Conservation (phyloP, 1,139 yeast genomes). For the Magnusiomyces suaveolens region DNA sequence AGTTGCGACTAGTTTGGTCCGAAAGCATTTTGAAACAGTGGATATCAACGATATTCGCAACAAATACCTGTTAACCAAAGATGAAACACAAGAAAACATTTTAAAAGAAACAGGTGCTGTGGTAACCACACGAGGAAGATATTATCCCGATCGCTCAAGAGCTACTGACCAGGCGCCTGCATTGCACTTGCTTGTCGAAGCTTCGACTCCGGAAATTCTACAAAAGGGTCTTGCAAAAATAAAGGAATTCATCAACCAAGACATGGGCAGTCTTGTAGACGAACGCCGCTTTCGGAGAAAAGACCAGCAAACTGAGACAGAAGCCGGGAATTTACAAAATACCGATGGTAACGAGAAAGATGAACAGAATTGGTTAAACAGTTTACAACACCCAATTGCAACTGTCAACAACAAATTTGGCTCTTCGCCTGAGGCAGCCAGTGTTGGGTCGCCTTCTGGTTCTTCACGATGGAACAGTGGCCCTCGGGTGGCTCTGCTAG, state of each 20-base stretch:
- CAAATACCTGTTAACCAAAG: conserved; percentile 33
- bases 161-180: conserved; percentile 33
- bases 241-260: conserved; percentile 29
- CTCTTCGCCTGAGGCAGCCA: neutral
- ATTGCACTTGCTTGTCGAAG: conserved; percentile 29
- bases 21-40: conserved; percentile 22
- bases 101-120: conserved; percentile 29
- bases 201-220: conserved; percentile 24
- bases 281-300: conserved; percentile 27
- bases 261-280: conserved; percentile 29
- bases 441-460: neutral
- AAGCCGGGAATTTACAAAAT: neutral
- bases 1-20: neutral
- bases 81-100: conserved; percentile 28
- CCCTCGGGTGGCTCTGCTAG: conserved; percentile 16
- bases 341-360: too few relatives aligned
- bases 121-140: conserved; percentile 32
- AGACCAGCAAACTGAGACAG: conserved; percentile 13
- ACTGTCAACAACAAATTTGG: neutral
- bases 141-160: conserved; percentile 32
- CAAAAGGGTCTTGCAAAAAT: conserved; percentile 29
- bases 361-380: too few relatives aligned
- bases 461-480: neutral
- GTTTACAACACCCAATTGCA: too few relatives aligned
- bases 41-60: conserved; percentile 34